Conservation (phyloP, 116 monocot genomes). For the Trichopus zeylanicus region DNA sequence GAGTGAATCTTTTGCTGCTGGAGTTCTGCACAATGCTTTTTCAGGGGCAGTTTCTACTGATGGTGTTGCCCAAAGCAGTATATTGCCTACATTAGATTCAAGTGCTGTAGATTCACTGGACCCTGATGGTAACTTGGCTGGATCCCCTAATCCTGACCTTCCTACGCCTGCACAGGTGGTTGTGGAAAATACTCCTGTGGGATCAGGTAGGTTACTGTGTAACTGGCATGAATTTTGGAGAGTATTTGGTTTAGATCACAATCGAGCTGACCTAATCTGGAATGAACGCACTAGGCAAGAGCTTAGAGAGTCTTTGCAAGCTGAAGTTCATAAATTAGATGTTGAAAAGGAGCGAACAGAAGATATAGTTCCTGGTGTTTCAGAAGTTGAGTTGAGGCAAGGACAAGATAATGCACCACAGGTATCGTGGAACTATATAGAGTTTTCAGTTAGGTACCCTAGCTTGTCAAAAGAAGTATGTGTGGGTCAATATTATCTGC, state of each 20-base stretch:
- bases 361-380: constrained; percentile 82
- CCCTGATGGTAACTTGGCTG: constrained; percentile 29
- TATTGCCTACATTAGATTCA: constrained; percentile 16
- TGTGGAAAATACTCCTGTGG: constrained; percentile 84
- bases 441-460: constrained; percentile 83
- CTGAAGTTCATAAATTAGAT: constrained; percentile 98
- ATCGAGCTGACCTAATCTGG: constrained; percentile 98
- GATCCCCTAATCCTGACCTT: constrained; percentile 46
- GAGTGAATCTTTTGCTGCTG: constrained; percentile 24
- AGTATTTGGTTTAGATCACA: constrained; percentile 95
- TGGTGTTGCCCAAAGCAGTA: constrained; percentile 11
- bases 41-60: constrained; percentile 18
- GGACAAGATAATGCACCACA: constrained; percentile 54
- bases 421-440: constrained; percentile 95
- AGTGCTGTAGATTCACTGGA: constrained; percentile 25
- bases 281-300: constrained; percentile 98
- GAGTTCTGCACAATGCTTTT: constrained; percentile 13
- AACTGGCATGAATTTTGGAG: constrained; percentile 98
- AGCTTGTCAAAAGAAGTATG: constrained; percentile 99
- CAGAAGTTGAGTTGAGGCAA: constrained; percentile 26
- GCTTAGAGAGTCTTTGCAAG: constrained; percentile 78
- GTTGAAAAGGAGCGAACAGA: constrained; percentile 96
- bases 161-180: constrained; percentile 94
- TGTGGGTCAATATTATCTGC: constrained; percentile 97
- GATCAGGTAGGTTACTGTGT: constrained; percentile 89